These are phyloP conservation scores for Russula ochroleuca DNA, from an alignment of 768 basidiomycete species.

Conservation along the genomic window DNA sequence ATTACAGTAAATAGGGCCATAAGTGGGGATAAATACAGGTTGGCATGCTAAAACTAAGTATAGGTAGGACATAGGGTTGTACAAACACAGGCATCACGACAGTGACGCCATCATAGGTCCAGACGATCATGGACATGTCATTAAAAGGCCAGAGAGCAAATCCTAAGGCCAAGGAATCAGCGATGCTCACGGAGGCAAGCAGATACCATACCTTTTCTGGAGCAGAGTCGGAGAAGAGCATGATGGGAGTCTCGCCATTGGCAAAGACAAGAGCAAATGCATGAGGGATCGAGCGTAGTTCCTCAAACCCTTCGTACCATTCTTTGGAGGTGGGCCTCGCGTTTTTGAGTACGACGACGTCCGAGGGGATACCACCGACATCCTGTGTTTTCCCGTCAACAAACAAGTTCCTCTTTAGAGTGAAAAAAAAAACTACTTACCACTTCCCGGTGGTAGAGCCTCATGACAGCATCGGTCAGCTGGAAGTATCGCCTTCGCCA, in stretches of 20 bases:
- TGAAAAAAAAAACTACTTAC: conserved; percentile 3
- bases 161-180: conserved; percentile 6
- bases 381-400: conserved; percentile 7
- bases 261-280: conserved; percentile 19
- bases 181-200: neutral
- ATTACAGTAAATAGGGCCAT: neutral
- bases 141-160: conserved; percentile 17
- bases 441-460: conserved; percentile 17
- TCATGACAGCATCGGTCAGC: conserved; percentile 16
- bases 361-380: conserved; percentile 6
- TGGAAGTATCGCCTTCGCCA: conserved; percentile 27
- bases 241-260: conserved; percentile 16
- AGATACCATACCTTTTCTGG: conserved; percentile 14
- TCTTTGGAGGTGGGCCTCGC: conserved; percentile 9
- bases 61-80: neutral
- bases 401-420: neutral
- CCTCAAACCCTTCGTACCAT: conserved; percentile 27
- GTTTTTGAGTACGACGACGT: conserved; percentile 15
- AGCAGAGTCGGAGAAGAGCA: conserved; percentile 23
- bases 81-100: neutral
- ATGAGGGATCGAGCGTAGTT: conserved; percentile 25
- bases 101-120: neutral
- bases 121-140: conserved; percentile 20
- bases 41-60: neutral
- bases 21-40: neutral